These are phyloP conservation scores for Nakaseomyces bracarensis DNA, from an alignment of 1,139 yeast genomes.

Conservation along the genomic window DNA sequence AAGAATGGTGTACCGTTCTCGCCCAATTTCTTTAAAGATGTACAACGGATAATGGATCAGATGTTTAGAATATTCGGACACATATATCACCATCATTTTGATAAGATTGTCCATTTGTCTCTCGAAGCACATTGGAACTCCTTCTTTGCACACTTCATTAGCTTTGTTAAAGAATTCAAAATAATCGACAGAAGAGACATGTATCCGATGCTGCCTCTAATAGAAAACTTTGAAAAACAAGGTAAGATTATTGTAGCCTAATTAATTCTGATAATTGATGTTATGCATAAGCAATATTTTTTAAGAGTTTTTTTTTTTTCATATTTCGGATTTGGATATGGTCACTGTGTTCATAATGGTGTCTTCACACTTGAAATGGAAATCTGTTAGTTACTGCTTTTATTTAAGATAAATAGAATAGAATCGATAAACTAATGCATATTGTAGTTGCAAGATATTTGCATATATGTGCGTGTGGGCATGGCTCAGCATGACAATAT, in stretches of 20 bases:
- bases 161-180: conserved; percentile 76
- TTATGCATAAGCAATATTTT: neutral
- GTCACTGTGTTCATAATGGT: neutral
- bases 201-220: conserved; percentile 68
- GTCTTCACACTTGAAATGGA: neutral
- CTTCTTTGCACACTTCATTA: conserved; percentile 89
- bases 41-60: conserved; percentile 80
- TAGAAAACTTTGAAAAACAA: conserved; percentile 72
- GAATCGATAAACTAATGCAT: too few species aligned
- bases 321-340: neutral
- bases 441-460: too few species aligned
- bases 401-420: too few species aligned
- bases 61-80: conserved; percentile 97
- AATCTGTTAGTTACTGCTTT: too few species aligned
- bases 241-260: conserved; percentile 52
- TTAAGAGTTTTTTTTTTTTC: neutral
- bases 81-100: conserved; percentile 89
- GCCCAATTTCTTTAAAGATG: conserved; percentile 69
- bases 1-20: conserved; percentile 92
- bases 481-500: too few species aligned
- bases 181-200: conserved; percentile 72
- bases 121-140: conserved; percentile 98
- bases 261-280: neutral
- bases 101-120: conserved; percentile 78
- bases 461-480: too few species aligned